Conservation (phyloP, 352 stramenopile genomes). For the Phytopythium chamaehyphon region DNA sequence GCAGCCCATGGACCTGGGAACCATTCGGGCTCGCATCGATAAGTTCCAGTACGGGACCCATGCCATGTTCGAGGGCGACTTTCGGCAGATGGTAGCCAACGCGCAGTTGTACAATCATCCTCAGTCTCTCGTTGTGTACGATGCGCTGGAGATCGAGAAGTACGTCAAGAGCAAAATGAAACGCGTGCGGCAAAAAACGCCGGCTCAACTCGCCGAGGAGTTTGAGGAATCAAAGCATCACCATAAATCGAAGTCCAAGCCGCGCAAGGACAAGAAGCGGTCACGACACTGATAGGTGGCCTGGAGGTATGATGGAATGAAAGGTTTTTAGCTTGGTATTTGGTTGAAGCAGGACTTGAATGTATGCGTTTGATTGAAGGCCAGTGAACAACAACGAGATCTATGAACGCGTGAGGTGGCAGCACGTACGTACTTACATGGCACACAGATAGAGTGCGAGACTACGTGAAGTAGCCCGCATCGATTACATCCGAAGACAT, state of each 20-base stretch:
- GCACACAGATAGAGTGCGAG: background rate
- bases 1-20: conserved; percentile 81
- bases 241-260: conserved; percentile 70
- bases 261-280: conserved; percentile 77
- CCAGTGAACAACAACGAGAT: conserved; percentile 20
- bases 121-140: conserved; percentile 77
- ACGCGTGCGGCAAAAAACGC: conserved; percentile 51
- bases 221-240: conserved; percentile 80
- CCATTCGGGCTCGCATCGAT: conserved; percentile 83
- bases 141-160: conserved; percentile 84
- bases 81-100: conserved; percentile 85
- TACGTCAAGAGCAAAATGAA: conserved; percentile 81
- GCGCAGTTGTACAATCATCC: conserved; percentile 85
- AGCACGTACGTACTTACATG: conserved; percentile 6
- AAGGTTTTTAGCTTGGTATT: too few species aligned
- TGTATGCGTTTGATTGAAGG: too few species aligned
- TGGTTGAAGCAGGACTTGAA: background rate
- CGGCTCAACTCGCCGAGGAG: conserved; percentile 48
- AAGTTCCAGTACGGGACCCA: conserved; percentile 59
- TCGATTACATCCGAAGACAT: conserved; percentile 77
- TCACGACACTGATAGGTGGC: conserved; percentile 31
- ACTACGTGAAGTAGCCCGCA: conserved; percentile 83
- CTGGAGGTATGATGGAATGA: background rate
- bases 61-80: conserved; percentile 69
- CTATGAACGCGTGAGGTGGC: conserved; percentile 13